Conservation (phyloP, 768 basidiomycete species). For the Russula griseocarnosa region DNA sequence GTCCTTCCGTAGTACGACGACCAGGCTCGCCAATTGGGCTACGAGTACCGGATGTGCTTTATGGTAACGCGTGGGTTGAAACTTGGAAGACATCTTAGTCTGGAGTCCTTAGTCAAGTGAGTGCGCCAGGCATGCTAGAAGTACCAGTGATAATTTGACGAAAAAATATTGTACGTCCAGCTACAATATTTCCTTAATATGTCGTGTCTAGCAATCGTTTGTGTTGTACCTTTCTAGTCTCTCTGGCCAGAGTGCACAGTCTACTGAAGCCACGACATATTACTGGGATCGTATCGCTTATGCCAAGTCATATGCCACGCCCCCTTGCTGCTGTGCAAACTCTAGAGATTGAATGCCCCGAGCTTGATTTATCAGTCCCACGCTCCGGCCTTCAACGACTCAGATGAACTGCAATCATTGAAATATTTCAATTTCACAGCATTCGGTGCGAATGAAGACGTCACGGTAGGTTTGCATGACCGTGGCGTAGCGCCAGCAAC, state of each 20-base stretch:
- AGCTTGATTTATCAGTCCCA: too few species aligned
- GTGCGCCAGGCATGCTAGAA: conserved; percentile 14
- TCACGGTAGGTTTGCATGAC: too few species aligned
- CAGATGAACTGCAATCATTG: too few species aligned
- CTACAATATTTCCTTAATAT: background rate
- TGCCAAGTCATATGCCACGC: too few species aligned
- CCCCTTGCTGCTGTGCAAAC: too few species aligned
- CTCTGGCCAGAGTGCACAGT: background rate
- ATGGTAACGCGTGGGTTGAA: conserved; percentile 48
- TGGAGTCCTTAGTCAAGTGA: conserved; percentile 9
- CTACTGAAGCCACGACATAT: background rate
- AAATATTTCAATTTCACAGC: too few species aligned
- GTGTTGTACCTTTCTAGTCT: background rate
- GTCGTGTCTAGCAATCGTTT: background rate
- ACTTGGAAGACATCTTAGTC: conserved; percentile 18
- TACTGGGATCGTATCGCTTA: too few species aligned
- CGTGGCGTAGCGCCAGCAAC: too few species aligned
- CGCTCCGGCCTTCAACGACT: too few species aligned
- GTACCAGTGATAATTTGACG: background rate
- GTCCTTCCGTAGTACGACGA: conserved; percentile 37
- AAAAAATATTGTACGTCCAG: conserved; percentile 7
- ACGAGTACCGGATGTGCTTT: conserved; percentile 45
- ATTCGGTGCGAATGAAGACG: too few species aligned
- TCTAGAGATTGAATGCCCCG: too few species aligned
- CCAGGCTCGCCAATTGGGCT: conserved; percentile 33